Base-by-base conservation (phyloP, 116 monocot genomes). In the Papilionanthe hybrid region DNA sequence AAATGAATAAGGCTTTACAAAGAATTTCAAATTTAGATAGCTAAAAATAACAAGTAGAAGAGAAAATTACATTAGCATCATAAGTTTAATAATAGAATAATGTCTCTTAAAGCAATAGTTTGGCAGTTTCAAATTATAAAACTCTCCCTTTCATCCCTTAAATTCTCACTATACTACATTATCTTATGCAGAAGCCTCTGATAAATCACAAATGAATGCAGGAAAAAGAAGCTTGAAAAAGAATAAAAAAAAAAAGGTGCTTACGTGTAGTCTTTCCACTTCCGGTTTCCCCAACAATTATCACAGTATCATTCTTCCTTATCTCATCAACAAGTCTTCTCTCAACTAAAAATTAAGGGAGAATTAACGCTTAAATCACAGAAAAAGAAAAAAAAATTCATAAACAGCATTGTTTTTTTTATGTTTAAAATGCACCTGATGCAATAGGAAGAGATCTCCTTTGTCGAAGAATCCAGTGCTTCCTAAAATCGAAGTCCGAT, bases 211-310 rank as follows among this genome's bases (percentile, higher is more conserved):
- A 49, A 49, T 49, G 3, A 49, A 49, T 9, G 13, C 12, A 49
- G 49, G 49, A 49, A 49, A 49, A 49, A 11, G 49, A 49, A 49
- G 9, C 13, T 11, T 49, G 9, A 49, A 49, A 49, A 49, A 49
- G 49, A 49, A 49, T 9, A 3, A 28, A 67, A 67, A 28, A 67
- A 28, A 28, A 27, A 27, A 67, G 67, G 22, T 29, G 79, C 91
- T 85, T 72, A 98, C 97, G 98, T 1, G 98, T 98, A n/a, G 98
- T 98, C 72, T 98, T 98, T 25, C 98, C 98, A 55, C 98, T 98
- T 75, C 98, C 98, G 0, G 98, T 98, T 86, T 98, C 98, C 1
- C 95, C 94, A 67, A 95, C 98, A 74, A 98, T 84, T 71, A 98
- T 98, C 30, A 98, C 76, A 27, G 81, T 86, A 49, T 94, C 89